Evolutionary conservation across 23 red algal genomes (phyloP), one percentile per base, ranked within the genome.

Genomic region (Gracilaria gracilis): DNA sequence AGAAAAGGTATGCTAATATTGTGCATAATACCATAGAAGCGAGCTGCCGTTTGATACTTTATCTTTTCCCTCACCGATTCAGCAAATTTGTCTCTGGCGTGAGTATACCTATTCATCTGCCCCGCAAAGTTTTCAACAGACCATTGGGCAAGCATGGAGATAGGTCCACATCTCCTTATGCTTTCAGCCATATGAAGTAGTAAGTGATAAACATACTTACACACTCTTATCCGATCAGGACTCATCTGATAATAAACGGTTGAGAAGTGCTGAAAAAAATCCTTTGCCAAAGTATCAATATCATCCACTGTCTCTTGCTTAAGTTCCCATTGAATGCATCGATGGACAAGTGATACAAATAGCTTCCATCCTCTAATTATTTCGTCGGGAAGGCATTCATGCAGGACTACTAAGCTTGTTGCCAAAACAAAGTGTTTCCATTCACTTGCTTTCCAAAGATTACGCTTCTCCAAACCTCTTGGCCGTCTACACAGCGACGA

Each of bases 31-130:
- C 15, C 48, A 21, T 29, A 80, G 21, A 80, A 36, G 6, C 48
- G 12, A 11, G 76, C 76, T 17, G 76, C 76, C 1, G 76, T 61
- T 57, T 80, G 27, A 27, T 80, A 80, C 76, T 80, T 58, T 2
- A 80, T 39, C 32, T 29, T 80, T 20, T 80, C 76, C 28, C 76
- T 1, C 25, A 28, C 76, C 14, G 49, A 55, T 38, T 80, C 49
- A 19, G 76, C 76, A 28, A 80, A 80, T 48, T 57, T 55, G 48
- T 55, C 54, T 51, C 48, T 80, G 1, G 76, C 76, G 27, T 80
- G 25, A 20, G 25, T 58, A 0, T 57, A 58, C 49, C 42, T 54
- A 29, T 55, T 80, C 76, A 80, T 36, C 54, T 32, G 47, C 3
- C 76, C 76, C 0, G 31, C 42, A 55, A 58, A 55, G 16, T 58